phyloP scores from a whole-genome alignment of 768 basidiomycete species.

The Lentinula lateritia region DNA sequence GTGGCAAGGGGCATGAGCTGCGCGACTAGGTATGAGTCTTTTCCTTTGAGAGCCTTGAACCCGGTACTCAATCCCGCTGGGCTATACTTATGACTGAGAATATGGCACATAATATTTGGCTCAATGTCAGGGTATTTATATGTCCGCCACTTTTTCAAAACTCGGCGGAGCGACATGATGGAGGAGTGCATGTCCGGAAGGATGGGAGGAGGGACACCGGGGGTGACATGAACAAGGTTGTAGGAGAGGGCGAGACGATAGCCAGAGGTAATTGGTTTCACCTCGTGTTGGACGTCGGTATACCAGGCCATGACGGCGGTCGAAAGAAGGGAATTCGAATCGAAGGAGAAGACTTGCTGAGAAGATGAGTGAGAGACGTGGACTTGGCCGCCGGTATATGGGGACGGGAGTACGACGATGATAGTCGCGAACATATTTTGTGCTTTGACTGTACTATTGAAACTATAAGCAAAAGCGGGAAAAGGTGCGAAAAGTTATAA shows the following conservation, averaged over 20 bases:
- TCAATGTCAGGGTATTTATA: conserved; percentile 12
- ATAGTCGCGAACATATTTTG: conserved; percentile 49
- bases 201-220: conserved; percentile 37
- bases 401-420: conserved; percentile 40
- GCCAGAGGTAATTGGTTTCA: no score
- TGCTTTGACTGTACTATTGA: no score
- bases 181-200: conserved; percentile 29
- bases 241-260: no score
- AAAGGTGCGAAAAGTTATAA: no score
- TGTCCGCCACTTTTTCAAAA: conserved; percentile 33
- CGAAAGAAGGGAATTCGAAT: conserved; percentile 19
- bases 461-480: no score
- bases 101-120: conserved; percentile 16
- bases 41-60: conserved; percentile 27
- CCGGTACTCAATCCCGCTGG: conserved; percentile 17
- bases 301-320: no score
- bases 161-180: not conserved
- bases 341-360: conserved; percentile 29
- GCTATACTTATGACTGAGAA: conserved; percentile 24
- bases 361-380: conserved; percentile 32
- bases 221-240: no score
- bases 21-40: conserved; percentile 28
- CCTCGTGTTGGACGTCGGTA: no score
- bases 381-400: conserved; percentile 39
- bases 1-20: conserved; percentile 25